phyloP scores from a whole-genome alignment of 352 stramenopile genomes.

The Phytopythium litorale region DNA sequence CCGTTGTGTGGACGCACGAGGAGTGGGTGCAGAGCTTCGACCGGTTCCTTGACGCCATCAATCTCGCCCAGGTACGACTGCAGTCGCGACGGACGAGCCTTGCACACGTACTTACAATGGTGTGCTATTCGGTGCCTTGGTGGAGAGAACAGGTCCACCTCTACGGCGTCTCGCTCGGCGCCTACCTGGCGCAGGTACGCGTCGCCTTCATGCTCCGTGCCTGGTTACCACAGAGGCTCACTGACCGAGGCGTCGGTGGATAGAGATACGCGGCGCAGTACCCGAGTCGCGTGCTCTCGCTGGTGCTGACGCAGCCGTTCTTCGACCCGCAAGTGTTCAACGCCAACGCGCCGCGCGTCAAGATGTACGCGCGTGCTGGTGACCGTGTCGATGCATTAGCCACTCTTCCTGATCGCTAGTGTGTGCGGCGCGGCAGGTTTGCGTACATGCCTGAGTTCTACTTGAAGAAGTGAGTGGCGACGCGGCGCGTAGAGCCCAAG shows the following conservation, averaged over 20 bases:
- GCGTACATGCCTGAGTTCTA: conserved; percentile 71
- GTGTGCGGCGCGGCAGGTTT: conserved; percentile 25
- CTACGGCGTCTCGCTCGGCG: conserved; percentile 67
- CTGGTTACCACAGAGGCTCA: background rate
- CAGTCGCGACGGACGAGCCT: too few species aligned
- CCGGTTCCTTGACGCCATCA: conserved; percentile 64
- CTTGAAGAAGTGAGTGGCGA: conserved; percentile 47
- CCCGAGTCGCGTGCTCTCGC: conserved; percentile 48
- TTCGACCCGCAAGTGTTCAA: conserved; percentile 44
- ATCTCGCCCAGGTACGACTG: conserved; percentile 27
- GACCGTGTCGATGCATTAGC: background rate
- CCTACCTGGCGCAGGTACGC: conserved; percentile 63
- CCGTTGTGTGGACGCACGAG: conserved; percentile 73
- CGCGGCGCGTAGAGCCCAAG: too few species aligned
- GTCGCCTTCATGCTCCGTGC: background rate
- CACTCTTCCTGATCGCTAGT: background rate
- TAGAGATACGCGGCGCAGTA: conserved; percentile 61
- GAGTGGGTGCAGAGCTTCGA: conserved; percentile 83
- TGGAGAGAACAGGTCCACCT: conserved; percentile 37
- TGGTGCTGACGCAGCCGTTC: conserved; percentile 66
- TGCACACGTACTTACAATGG: background rate
- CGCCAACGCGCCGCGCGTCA: conserved; percentile 39
- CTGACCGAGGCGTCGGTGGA: background rate
- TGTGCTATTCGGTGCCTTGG: background rate
- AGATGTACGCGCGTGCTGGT: conserved; percentile 33